Conservation (phyloP, 768 basidiomycete species). For the Termitomyces sp. region DNA sequence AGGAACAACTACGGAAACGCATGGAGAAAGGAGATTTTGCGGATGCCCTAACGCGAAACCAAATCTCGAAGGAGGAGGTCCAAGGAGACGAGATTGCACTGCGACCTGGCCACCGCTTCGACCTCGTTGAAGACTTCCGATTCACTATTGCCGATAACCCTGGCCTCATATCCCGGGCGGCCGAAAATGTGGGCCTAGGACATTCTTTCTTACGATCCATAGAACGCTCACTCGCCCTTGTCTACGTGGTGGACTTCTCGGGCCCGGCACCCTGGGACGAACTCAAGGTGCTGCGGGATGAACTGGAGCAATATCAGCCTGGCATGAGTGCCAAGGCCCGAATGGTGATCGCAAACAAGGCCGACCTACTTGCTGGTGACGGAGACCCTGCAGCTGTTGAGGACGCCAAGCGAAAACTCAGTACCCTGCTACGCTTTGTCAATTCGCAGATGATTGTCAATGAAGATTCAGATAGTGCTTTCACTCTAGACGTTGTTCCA, state of each 20-base stretch:
- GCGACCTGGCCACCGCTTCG: conserved; percentile 48
- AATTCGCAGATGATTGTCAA: conserved; percentile 36
- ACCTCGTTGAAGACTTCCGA: conserved; percentile 70
- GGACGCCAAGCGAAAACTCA: conserved; percentile 55
- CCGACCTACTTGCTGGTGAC: conserved; percentile 69
- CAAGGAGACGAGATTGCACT: conserved; percentile 11
- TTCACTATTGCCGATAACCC: conserved; percentile 98
- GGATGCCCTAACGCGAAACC: conserved; percentile 48
- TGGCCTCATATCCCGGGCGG: conserved; percentile 81
- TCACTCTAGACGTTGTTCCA: conserved; percentile 67
- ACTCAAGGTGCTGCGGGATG: conserved; percentile 66
- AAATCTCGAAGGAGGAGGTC: conserved; percentile 21
- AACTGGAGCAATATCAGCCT: conserved; percentile 77
- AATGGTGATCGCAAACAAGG: conserved; percentile 93
- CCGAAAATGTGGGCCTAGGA: conserved; percentile 88
- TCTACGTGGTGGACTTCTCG: conserved; percentile 90
- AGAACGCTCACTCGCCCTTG: conserved; percentile 86
- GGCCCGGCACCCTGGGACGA: conserved; percentile 74
- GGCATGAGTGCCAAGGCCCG: conserved; percentile 76
- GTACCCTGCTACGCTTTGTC: conserved; percentile 54
- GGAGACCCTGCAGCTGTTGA: conserved; percentile 44
- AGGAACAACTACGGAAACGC: conserved; percentile 37
- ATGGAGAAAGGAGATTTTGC: conserved; percentile 53
- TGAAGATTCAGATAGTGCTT: conserved; percentile 14
- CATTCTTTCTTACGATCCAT: conserved; percentile 92